These are phyloP conservation scores for Nidularia sp. DNA, from an alignment of 768 basidiomycete genomes.

Conservation along the genomic window DNA sequence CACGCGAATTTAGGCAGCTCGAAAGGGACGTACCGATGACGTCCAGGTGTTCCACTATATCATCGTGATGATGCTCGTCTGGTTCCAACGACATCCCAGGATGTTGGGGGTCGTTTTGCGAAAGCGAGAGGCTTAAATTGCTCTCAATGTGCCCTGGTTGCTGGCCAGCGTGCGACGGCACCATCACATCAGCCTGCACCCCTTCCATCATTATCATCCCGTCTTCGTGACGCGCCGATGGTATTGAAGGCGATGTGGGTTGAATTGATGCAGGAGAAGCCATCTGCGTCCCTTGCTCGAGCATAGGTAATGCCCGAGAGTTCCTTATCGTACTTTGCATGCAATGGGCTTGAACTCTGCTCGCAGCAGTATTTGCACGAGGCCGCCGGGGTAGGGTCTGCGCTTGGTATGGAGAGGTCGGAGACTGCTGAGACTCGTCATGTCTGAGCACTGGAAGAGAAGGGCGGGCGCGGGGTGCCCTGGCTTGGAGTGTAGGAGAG, in stretches of 20 bases:
- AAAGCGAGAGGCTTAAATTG: slow-evolving; percentile 32
- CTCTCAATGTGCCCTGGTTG: slow-evolving; percentile 40
- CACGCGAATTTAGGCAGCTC: no score
- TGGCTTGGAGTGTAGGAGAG: background rate
- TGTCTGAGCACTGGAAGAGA: slow-evolving; percentile 1
- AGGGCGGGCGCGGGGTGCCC: background rate
- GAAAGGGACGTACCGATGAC: slow-evolving; percentile 51
- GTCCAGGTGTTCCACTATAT: slow-evolving; percentile 81
- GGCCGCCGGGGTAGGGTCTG: slow-evolving; percentile 12
- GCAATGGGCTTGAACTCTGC: slow-evolving; percentile 31
- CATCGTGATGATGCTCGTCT: slow-evolving; percentile 59
- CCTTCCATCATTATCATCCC: slow-evolving; percentile 31
- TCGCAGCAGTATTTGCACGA: slow-evolving; percentile 23
- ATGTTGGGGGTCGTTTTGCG: slow-evolving; percentile 7
- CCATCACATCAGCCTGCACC: slow-evolving; percentile 32
- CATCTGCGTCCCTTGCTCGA: background rate
- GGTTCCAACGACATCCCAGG: slow-evolving; percentile 4
- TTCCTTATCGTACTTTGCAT: slow-evolving; percentile 12
- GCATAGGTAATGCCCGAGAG: background rate
- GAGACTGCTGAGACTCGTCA: background rate
- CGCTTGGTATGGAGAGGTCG: background rate
- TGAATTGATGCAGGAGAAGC: background rate
- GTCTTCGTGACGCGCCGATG: slow-evolving; percentile 12
- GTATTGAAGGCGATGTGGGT: slow-evolving; percentile 3
- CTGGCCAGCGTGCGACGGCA: slow-evolving; percentile 20